Base-by-base conservation (phyloP, 192 early-diverging fungal species). In the Rhizophagus clarus region DNA sequence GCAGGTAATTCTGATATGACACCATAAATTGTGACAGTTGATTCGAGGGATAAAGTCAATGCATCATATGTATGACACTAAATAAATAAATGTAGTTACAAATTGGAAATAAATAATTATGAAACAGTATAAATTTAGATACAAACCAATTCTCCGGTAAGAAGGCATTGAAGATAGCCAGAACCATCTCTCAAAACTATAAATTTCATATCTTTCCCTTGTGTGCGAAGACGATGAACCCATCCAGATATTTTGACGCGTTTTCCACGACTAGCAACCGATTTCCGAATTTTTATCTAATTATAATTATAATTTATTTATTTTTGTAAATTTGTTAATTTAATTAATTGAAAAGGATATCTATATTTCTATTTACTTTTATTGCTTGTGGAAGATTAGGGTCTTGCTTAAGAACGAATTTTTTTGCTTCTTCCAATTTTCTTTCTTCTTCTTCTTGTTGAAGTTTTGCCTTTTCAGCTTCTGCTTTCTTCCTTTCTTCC, bases 181-280 rank as follows among this genome's bases (percentile, higher is more conserved):
- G 93, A 89, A 51, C 98, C 98, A 84, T 99, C 98, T 70, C 98
- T 93, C 67, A 99, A 85, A 31, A 98, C 91, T 15, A 97, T 72
- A 86, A 99, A 99, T 88, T 92, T 94, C 93, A 99, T 94, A 87
- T 97, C 95, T 85, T 95, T 97, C 73, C 98, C 98, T 87, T 99
- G 98, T 49, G 94, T 93, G 74, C 98, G 95, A 81, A 94, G 88
- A 37, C 96, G 92, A 88, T 97, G 96, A 74, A 99, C 96, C 98
- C 98, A 99, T 49, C 97, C 98, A 28, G 88, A 91, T 4, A 99
- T 89, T 83, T 88, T 90, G 81, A 98, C 94, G 66, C 97, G 92
- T 78, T 85, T 88, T 64, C 89, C 92, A 75, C 96, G 92, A 84
- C 88, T 85, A 61, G 85, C 84, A 37, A 87, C 83, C 28, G 87